phyloP scores from a whole-genome alignment of 1,139 yeast species.

The Wickerhamomyces sp. region DNA sequence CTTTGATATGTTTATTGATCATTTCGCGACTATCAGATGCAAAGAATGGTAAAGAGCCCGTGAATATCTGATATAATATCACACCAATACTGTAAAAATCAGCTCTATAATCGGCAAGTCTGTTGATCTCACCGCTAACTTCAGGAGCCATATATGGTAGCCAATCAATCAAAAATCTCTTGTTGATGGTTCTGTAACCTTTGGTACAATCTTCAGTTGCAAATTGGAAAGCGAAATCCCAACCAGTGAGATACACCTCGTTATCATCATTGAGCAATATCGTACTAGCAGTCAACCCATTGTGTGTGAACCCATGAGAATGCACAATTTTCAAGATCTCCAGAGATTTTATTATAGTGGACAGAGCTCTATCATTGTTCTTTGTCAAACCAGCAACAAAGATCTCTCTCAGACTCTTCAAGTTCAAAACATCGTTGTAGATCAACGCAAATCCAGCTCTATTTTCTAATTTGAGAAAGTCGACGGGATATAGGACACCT shows the following conservation, averaged over 20 bases:
- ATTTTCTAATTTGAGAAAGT: slow-evolving; percentile 9
- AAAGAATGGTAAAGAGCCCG: slow-evolving; percentile 43
- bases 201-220: slow-evolving; percentile 38
- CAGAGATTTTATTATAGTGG: slow-evolving; percentile 14
- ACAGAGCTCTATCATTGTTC: slow-evolving; percentile 6
- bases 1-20: slow-evolving; percentile 38
- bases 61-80: slow-evolving; percentile 42
- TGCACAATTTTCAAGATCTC: slow-evolving; percentile 37
- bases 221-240: slow-evolving; percentile 47
- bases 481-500: slow-evolving; percentile 16
- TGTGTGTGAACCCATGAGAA: slow-evolving; percentile 42
- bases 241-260: slow-evolving; percentile 39
- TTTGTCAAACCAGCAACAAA: slow-evolving; percentile 8
- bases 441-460: slow-evolving; percentile 14
- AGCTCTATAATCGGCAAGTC: slow-evolving; percentile 42
- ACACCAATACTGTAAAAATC: slow-evolving; percentile 51
- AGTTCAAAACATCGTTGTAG: slow-evolving; percentile 15
- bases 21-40: slow-evolving; percentile 38
- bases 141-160: slow-evolving; percentile 52
- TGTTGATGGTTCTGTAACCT: slow-evolving; percentile 21
- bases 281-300: slow-evolving; percentile 39
- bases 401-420: slow-evolving; percentile 14
- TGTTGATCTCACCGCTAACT: slow-evolving; percentile 37
- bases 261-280: slow-evolving; percentile 31
- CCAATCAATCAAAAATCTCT: slow-evolving; percentile 30